Percentiles rank a stretch among this genome's conserved stretches.
Conservation (phyloP, 495 filamentous ascomycete species). For the Emericellopsis terricola region DNA sequence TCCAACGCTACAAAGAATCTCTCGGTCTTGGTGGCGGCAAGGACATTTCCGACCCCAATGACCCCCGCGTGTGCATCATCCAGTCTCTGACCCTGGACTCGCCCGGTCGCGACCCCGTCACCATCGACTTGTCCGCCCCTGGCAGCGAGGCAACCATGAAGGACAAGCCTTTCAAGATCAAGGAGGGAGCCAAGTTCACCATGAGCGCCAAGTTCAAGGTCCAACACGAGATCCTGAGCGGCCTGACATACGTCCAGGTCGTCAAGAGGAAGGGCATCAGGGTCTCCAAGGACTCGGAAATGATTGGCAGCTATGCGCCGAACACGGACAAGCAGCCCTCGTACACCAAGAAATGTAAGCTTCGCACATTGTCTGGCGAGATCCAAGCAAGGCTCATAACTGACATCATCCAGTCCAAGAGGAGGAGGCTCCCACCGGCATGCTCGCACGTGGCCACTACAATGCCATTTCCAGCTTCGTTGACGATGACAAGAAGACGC, state of each 20-base stretch:
- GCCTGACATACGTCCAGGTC: conserved; percentile 85
- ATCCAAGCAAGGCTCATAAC: no score
- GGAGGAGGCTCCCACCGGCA: conserved; percentile 79
- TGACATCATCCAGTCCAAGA: conserved; percentile 61
- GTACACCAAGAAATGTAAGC: conserved; percentile 84
- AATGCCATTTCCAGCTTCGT: conserved; percentile 70
- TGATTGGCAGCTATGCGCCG: conserved; percentile 89
- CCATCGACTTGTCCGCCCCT: conserved; percentile 55
- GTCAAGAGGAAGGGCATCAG: conserved; percentile 74
- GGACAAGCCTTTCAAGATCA: conserved; percentile 85
- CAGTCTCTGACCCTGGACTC: conserved; percentile 71
- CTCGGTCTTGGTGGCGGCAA: conserved; percentile 57
- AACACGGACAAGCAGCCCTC: conserved; percentile 66
- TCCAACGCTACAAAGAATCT: conserved; percentile 93
- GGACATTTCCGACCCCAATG: conserved; percentile 50
- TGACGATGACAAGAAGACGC: conserved; percentile 76
- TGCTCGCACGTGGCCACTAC: conserved; percentile 75
- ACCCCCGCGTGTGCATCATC: conserved; percentile 76
- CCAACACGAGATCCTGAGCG: conserved; percentile 84
- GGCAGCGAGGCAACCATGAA: conserved; percentile 56
- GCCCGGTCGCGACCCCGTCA: conserved; percentile 59
- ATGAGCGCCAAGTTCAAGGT: conserved; percentile 91
- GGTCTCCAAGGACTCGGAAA: conserved; percentile 82
- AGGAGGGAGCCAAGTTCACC: conserved; percentile 79
- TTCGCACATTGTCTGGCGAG: no score